phyloP scores from a whole-genome alignment of 805 yeast species.

The Starmerella kuoi region DNA sequence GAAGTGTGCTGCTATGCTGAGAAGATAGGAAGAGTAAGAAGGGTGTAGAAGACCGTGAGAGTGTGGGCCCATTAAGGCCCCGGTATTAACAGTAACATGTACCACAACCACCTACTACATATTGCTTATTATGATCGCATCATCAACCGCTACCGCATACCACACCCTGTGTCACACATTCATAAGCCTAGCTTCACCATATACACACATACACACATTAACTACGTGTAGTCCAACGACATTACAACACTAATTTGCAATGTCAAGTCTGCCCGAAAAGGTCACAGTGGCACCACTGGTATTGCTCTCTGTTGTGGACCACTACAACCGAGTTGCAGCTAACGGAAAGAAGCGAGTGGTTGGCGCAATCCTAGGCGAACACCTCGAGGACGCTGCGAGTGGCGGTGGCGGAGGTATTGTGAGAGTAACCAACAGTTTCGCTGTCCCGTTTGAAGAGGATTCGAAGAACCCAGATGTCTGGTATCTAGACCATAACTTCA shows the following conservation, averaged over 20 bases:
- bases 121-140: too few species aligned
- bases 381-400: constrained; percentile 23
- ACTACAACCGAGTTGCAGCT: constrained; percentile 75
- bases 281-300: constrained; percentile 95
- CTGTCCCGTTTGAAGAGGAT: constrained; percentile 96
- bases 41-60: too few species aligned
- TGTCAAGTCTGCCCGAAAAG: constrained; percentile 28
- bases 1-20: too few species aligned
- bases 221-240: too few species aligned
- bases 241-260: too few species aligned
- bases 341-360: constrained; percentile 70
- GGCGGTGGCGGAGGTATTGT: constrained; percentile 32
- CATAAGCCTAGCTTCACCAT: neutral
- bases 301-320: constrained; percentile 86
- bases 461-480: constrained; percentile 82
- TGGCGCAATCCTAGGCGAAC: constrained; percentile 86
- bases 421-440: constrained; percentile 82
- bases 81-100: too few species aligned
- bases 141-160: too few species aligned
- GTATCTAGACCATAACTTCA: constrained; percentile 93
- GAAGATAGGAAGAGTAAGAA: too few species aligned
- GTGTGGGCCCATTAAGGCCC: too few species aligned
- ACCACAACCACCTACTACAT: too few species aligned
- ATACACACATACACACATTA: neutral
- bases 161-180: too few species aligned